Base-by-base conservation (phyloP, 1,284 basidiomycete species). In the Anthracocystis setariae region DNA sequence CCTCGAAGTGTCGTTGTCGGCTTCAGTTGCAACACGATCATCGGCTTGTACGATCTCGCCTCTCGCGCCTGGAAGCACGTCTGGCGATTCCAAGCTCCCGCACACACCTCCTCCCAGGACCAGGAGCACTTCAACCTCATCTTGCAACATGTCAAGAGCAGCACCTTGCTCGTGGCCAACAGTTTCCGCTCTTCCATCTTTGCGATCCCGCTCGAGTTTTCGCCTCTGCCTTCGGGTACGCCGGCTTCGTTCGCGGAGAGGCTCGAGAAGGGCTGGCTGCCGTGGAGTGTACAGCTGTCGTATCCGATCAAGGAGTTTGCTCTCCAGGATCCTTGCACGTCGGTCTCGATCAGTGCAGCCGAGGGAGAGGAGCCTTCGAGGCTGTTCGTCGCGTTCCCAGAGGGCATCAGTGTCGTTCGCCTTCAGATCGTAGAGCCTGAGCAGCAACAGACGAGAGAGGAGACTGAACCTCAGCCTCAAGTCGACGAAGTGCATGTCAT, bases 121-220 rank as follows among this genome's bases (percentile, higher is more conserved):
- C 15, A 56, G 39, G 53, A 52, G 33, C 67, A 70, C 25, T 70
- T 60, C 53, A 70, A 70, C 33, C 56, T 70, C 10, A 46, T 61
- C 32, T 44, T 40, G 10, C 42, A 45, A 40, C 51, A 71, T 25
- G 21, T 15, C n/a, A 20, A 24, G 7, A 55, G 20, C 37, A 47
- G 39, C 45, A 46, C 46, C 20, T 51, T 71, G 10, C 38, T 71
- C 48, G 50, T 71, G 3, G 60, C 49, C 54, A 71, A 66, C 57
- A 66, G 62, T 39, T 52, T 56, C 46, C 61, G 68, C 25, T 60
- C 62, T 3, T 71, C 68, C n/a, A 46, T 71, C 46, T 66, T 66
- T 43, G 54, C 58, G 10, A 17, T 66, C 15, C 53, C 50, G 13
- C 50, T 71, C 27, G 60, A 58, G 15, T 35, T 63, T 9, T 48